Percentiles rank a stretch among this genome's conserved stretches.
phyloP scores from a whole-genome alignment of 768 basidiomycete species.

The Rhodotorula babjevae region DNA sequence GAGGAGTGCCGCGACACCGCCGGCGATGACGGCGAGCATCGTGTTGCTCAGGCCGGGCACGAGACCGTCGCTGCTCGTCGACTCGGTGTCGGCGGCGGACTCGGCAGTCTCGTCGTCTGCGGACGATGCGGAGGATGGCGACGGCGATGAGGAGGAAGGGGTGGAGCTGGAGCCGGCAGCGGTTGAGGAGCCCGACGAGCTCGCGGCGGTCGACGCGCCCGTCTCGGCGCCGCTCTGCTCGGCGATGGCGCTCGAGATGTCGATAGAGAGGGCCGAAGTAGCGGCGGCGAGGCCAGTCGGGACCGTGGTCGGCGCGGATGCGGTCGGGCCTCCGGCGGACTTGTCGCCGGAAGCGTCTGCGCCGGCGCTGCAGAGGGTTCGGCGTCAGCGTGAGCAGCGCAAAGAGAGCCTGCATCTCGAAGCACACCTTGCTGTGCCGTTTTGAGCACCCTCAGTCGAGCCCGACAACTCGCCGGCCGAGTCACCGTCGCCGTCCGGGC shows the following conservation, averaged over 20 bases:
- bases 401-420: too few relatives aligned
- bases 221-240: too few relatives aligned
- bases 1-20: background rate
- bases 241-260: too few relatives aligned
- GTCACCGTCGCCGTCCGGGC: slow-evolving; percentile 22
- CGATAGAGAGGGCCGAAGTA: slow-evolving; percentile 2
- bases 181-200: background rate
- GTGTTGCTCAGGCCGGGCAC: slow-evolving; percentile 3
- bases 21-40: background rate
- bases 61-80: background rate
- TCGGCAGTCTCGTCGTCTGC: background rate
- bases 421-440: background rate
- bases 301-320: background rate
- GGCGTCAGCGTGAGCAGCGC: background rate
- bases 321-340: background rate
- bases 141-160: background rate
- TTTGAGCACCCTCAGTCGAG: too few relatives aligned
- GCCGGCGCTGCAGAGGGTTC: background rate
- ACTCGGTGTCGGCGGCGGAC: background rate
- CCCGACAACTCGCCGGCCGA: background rate
- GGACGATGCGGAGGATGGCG: background rate
- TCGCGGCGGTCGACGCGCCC: too few relatives aligned
- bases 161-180: background rate
- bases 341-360: background rate
- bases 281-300: slow-evolving; percentile 6